phyloP scores from a whole-genome alignment of 768 basidiomycete species.

The Amanita phalloides region DNA sequence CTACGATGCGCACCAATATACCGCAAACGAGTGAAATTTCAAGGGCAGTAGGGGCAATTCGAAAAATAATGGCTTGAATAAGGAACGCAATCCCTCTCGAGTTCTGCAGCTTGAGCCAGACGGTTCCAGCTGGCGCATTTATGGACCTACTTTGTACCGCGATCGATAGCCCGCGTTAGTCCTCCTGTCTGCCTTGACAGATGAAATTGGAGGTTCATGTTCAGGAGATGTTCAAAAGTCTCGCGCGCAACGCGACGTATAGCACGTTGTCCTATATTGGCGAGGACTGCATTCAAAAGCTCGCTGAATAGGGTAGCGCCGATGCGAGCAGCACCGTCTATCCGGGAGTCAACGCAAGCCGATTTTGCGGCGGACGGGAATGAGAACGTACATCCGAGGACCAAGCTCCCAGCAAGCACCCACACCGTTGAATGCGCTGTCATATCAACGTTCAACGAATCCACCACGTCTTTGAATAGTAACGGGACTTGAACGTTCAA shows the following conservation, averaged over 20 bases:
- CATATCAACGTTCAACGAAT: slow-evolving; percentile 79
- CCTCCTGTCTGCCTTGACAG: slow-evolving; percentile 92
- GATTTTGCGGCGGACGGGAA: background rate
- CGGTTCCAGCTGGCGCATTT: slow-evolving; percentile 1
- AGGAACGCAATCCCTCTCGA: slow-evolving; percentile 92
- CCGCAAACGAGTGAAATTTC: slow-evolving; percentile 97
- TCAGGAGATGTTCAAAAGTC: slow-evolving; percentile 88
- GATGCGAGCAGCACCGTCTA: slow-evolving; percentile 87
- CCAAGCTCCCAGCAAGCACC: slow-evolving; percentile 82
- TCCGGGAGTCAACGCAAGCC: background rate
- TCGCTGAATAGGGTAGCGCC: slow-evolving; percentile 87
- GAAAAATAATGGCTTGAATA: slow-evolving; percentile 85
- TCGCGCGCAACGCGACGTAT: slow-evolving; percentile 93
- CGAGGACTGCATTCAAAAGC: slow-evolving; percentile 91
- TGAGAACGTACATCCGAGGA: slow-evolving; percentile 71
- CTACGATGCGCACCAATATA: slow-evolving; percentile 60
- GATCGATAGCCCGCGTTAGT: slow-evolving; percentile 90
- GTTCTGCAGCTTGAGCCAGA: background rate
- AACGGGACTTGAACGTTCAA: slow-evolving; percentile 98
- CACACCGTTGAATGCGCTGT: slow-evolving; percentile 71
- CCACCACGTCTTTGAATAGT: slow-evolving; percentile 88
- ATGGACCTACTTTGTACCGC: slow-evolving; percentile 80
- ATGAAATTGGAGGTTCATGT: slow-evolving; percentile 89
- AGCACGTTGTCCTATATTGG: slow-evolving; percentile 89
- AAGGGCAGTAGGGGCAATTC: slow-evolving; percentile 90